phyloP scores from a whole-genome alignment of 2,329 filamentous ascomycete species.

The Aspergillus pseudotamarii region DNA sequence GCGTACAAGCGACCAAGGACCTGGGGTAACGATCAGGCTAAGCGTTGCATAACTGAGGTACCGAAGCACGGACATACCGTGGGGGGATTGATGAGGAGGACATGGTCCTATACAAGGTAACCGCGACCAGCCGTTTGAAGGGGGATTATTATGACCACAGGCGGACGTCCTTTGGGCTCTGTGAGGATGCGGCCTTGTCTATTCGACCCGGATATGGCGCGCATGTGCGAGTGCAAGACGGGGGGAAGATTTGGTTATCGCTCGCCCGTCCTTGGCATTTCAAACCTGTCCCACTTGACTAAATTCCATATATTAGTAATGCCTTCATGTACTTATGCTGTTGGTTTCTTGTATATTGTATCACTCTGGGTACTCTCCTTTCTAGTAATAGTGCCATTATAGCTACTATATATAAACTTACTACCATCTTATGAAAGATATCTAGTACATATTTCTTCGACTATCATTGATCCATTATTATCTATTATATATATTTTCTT shows the following conservation, averaged over 20 bases:
- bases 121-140: background rate
- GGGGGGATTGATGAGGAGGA: background rate
- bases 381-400: no score
- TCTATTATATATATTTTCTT: no score
- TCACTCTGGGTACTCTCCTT: no score
- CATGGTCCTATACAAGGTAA: accelerated
- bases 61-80: background rate
- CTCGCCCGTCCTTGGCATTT: background rate
- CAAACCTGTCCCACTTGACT: background rate
- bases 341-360: no score
- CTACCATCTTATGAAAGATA: no score
- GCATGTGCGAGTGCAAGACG: background rate
- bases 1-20: background rate
- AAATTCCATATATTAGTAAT: background rate
- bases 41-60: accelerated
- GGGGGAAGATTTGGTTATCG: background rate
- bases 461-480: no score
- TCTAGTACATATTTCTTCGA: no score
- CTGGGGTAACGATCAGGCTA: background rate
- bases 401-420: no score
- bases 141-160: no score
- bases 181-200: accelerated
- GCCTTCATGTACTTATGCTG: no score
- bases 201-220: no score
- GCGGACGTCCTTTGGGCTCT: background rate